phyloP scores from a whole-genome alignment of 495 filamentous ascomycete species.

The Chlorociboria aeruginascens region DNA sequence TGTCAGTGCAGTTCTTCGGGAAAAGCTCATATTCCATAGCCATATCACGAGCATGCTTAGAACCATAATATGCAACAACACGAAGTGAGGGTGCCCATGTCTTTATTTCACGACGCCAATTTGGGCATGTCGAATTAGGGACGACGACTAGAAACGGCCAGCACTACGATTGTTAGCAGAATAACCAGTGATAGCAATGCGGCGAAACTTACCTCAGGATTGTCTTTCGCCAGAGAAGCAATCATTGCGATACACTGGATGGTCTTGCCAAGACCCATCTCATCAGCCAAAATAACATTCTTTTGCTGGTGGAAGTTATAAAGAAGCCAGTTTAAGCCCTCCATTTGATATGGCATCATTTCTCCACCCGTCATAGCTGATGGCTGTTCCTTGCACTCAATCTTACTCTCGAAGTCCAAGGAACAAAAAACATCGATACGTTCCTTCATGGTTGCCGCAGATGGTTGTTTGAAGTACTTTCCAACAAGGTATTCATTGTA shows the following conservation, averaged over 20 bases:
- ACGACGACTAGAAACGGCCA: conserved; percentile 93
- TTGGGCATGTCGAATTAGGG: conserved; percentile 87
- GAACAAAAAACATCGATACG: conserved; percentile 49
- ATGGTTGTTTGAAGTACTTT: conserved; percentile 48
- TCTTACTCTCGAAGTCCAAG: conserved; percentile 49
- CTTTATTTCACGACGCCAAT: conserved; percentile 96
- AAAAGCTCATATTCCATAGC: conserved; percentile 76
- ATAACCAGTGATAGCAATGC: background rate
- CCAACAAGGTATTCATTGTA: conserved; percentile 77
- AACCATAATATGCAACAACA: conserved; percentile 86
- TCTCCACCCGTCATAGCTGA: conserved; percentile 59
- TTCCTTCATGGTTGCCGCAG: conserved; percentile 40
- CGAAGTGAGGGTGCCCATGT: conserved; percentile 78
- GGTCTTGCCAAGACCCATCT: conserved; percentile 98
- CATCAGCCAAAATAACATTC: conserved; percentile 93
- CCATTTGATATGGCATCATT: conserved; percentile 81
- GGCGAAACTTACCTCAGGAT: conserved; percentile 31
- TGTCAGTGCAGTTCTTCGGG: conserved; percentile 33
- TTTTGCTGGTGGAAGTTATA: conserved; percentile 72
- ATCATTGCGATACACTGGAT: conserved; percentile 85
- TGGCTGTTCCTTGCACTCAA: conserved; percentile 65
- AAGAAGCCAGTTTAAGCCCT: conserved; percentile 95
- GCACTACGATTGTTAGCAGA: conserved; percentile 29
- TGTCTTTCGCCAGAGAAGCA: conserved; percentile 59
- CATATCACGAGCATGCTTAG: conserved; percentile 52